phyloP scores from a whole-genome alignment of 495 filamentous ascomycete species.

The Polyplosphaeria fusca region DNA sequence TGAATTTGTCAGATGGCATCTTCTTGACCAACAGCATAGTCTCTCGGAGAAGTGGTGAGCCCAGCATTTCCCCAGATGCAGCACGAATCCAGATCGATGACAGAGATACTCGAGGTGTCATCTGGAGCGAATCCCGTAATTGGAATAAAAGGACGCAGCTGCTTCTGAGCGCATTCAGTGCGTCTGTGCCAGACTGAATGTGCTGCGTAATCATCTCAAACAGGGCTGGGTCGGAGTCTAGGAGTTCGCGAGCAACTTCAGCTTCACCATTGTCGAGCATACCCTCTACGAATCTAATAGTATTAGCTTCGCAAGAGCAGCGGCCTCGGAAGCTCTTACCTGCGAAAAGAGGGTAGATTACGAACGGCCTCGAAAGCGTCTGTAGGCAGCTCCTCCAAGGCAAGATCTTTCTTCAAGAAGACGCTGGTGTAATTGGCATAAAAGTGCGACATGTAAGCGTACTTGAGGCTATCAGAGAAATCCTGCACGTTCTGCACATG shows the following conservation, averaged over 20 bases:
- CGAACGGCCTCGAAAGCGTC: constrained; percentile 73
- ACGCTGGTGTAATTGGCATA: constrained; percentile 86
- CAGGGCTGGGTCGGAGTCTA: constrained; percentile 26
- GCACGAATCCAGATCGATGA: constrained; percentile 31
- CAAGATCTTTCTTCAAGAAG: constrained; percentile 46
- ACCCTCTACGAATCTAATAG: constrained; percentile 45
- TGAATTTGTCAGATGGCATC: constrained; percentile 32
- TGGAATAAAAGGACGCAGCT: constrained; percentile 2
- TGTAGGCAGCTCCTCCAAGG: constrained; percentile 44
- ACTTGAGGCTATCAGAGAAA: constrained; percentile 81
- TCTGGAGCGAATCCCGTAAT: constrained; percentile 20
- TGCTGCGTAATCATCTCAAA: constrained; percentile 16
- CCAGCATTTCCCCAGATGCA: constrained; percentile 27
- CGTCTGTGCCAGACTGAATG: constrained; percentile 9
- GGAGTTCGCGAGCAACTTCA: constrained; percentile 20
- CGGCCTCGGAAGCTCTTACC: constrained; percentile 42
- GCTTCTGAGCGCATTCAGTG: constrained; percentile 2
- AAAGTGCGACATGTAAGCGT: constrained; percentile 93
- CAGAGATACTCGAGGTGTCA: constrained; percentile 12
- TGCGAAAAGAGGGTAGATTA: constrained; percentile 75
- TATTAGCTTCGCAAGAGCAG: constrained; percentile 45
- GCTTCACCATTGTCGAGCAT: constrained; percentile 34
- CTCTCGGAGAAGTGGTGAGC: constrained; percentile 29
- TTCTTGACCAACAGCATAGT: constrained; percentile 32
- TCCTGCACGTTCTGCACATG: constrained; percentile 82